Base-by-base conservation (phyloP, 371 early-diverging fungal genomes). In the Basidiobolus meristosporus region DNA sequence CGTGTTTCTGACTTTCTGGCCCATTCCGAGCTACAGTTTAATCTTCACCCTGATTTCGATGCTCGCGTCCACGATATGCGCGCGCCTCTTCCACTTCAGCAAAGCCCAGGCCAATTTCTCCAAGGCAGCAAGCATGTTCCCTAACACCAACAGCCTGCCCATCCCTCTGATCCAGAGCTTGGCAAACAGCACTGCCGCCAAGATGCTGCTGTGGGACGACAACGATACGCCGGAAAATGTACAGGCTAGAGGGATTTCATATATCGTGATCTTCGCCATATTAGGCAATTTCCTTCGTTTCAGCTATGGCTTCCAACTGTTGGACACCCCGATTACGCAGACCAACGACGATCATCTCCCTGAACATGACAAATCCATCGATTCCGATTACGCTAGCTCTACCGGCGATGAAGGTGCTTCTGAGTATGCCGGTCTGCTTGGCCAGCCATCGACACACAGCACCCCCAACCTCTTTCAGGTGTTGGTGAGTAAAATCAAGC, bases 141-240 rank as follows among this genome's bases (percentile, higher is more conserved):
- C 63, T 39, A 82, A 82, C 47, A 67, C 75, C 26, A 82, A 82
- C 47, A 71, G 75, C n/a, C 47, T 79, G 10, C 82, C 82, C 1
- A 67, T 79, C 34, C 75, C 79, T 6, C 52, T 77, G 29, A 65
- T 82, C 38, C 62, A 71, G 29, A 74, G 77, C 37, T 56, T 79
- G 34, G 76, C 80, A 10, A 59, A 70, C 29, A 76, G 77, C 33
- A 62, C 70, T 19, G 77, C 73, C 1, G 66, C 68, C 17, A 54
- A 65, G 15, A 54, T 63, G 6, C 50, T 82, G 5, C 60, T 59
- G 40, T 65, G 73, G 56, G 62, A 63, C 38, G 57, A 57, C 2
- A 53, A 65, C 18, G 79, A 82, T 2, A 16, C 6, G n/a, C 6
- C 12, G 12, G 9, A 16, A 2, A 23, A 7, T 18, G 2, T 39